Evolutionary conservation across 805 yeast genomes (phyloP).

Genomic region (Kodamaea fukazawae): DNA sequence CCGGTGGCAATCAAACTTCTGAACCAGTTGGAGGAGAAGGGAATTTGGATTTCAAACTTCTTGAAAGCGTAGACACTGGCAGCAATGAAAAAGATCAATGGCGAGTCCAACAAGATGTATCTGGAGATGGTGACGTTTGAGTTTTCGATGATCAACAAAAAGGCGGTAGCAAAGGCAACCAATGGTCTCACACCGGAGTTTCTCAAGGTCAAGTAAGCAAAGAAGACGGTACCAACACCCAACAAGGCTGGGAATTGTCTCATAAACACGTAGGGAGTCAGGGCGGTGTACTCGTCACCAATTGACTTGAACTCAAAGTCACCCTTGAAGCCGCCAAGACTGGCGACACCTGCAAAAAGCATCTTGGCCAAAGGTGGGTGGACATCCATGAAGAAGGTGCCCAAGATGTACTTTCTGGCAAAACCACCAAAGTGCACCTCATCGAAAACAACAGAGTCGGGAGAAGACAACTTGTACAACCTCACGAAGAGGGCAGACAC

Average conservation of each 20-base stretch:
- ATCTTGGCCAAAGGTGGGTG: constrained; percentile 81
- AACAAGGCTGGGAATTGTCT: constrained; percentile 65
- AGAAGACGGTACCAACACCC: constrained; percentile 65
- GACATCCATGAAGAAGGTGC: constrained; percentile 66
- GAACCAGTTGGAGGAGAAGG: constrained; percentile 58
- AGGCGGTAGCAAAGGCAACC: constrained; percentile 56
- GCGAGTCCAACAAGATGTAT: constrained; percentile 73
- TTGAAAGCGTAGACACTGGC: constrained; percentile 63
- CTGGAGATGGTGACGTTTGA: constrained; percentile 69
- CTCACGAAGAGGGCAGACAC: constrained; percentile 59
- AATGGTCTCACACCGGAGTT: constrained; percentile 67
- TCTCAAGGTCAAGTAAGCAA: constrained; percentile 67
- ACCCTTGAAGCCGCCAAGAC: constrained; percentile 69
- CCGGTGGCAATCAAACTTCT: constrained; percentile 63
- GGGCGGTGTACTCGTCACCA: constrained; percentile 58
- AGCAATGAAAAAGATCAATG: constrained; percentile 74
- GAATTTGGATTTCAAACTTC: constrained; percentile 61
- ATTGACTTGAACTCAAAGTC: constrained; percentile 64
- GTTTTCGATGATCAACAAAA: constrained; percentile 62
- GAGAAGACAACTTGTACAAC: constrained; percentile 56
- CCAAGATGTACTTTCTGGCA: constrained; percentile 73
- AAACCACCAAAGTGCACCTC: constrained; percentile 98
- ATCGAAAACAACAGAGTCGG: constrained; percentile 84
- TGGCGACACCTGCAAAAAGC: constrained; percentile 69
- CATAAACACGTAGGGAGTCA: constrained; percentile 66